Conservation (phyloP, 371 early-diverging fungal genomes). For the Zychaea mexicana region DNA sequence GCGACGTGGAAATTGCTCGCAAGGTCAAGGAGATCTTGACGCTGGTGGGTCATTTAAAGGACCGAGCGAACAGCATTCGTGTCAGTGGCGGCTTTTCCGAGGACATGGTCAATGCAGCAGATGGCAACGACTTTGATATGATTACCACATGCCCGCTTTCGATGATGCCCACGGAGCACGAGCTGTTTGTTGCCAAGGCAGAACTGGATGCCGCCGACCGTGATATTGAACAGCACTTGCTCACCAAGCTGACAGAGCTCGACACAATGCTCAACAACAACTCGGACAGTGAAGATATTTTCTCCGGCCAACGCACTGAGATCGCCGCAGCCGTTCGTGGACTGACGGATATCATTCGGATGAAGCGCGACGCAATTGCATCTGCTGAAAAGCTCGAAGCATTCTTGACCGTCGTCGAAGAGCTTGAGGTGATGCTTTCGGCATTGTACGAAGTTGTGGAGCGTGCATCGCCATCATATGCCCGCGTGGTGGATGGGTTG, state of each 20-base stretch:
- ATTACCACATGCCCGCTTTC: conserved; percentile 37
- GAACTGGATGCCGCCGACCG: conserved; percentile 45
- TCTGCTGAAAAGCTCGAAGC: conserved; percentile 46
- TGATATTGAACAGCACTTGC: conserved; percentile 43
- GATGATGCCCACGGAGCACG: conserved; percentile 46
- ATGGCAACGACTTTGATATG: conserved; percentile 23
- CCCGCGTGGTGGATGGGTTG: conserved; percentile 31
- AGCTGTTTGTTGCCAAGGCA: conserved; percentile 35
- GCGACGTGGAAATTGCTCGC: conserved; percentile 43
- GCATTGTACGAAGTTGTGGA: conserved; percentile 51
- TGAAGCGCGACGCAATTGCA: conserved; percentile 41
- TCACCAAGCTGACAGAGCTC: conserved; percentile 36
- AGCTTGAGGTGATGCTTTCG: conserved; percentile 45
- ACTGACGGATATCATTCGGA: conserved; percentile 35
- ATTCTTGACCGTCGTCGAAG: conserved; percentile 49
- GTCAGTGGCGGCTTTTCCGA: conserved; percentile 21
- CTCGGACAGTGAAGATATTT: conserved; percentile 27
- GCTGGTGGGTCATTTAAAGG: conserved; percentile 48
- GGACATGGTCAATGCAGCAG: conserved; percentile 5
- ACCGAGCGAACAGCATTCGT: conserved; percentile 35
- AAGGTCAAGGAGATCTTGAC: conserved; percentile 46
- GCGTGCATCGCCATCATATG: conserved; percentile 36
- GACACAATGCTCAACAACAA: conserved; percentile 37
- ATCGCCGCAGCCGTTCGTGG: conserved; percentile 41
- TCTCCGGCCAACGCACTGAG: conserved; percentile 42